These are phyloP conservation scores for Venustampulla echinocandica DNA, from an alignment of 495 filamentous ascomycete genomes.

Conservation along the genomic window DNA sequence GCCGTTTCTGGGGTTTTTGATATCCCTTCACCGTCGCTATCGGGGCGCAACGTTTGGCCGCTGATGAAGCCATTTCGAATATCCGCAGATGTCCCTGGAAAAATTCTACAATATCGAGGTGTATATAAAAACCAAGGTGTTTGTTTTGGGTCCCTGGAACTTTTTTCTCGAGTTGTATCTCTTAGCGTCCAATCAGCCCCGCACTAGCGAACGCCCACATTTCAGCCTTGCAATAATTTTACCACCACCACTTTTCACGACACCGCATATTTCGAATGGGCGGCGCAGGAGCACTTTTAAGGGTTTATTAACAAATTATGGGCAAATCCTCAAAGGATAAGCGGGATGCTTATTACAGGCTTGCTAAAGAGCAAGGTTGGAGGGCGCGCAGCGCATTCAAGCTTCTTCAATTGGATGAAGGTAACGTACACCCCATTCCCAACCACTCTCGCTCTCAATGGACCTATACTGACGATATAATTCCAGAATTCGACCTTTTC, in stretches of 20 bases:
- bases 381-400: slow-evolving; percentile 95
- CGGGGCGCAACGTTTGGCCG: slow-evolving; percentile 18
- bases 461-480: slow-evolving; percentile 18
- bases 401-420: slow-evolving; percentile 86
- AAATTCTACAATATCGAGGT: not conserved
- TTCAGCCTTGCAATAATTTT: slow-evolving; percentile 5
- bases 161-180: not conserved
- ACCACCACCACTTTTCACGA: not conserved
- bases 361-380: slow-evolving; percentile 98
- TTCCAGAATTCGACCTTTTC: slow-evolving; percentile 84
- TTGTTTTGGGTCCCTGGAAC: not conserved
- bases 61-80: slow-evolving; percentile 16
- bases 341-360: slow-evolving; percentile 92
- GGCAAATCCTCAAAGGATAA: slow-evolving; percentile 99
- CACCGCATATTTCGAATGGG: not conserved
- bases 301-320: too few relatives aligned
- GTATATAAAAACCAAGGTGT: not conserved
- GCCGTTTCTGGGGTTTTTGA: slow-evolving; percentile 20
- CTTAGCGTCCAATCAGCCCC: slow-evolving; percentile 10
- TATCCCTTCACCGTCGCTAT: slow-evolving; percentile 1
- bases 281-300: too few relatives aligned
- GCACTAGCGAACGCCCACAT: slow-evolving; percentile 10
- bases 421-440: slow-evolving; percentile 22
- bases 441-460: not conserved
- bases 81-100: not conserved